Evolutionary conservation across 495 filamentous ascomycete genomes (phyloP).

Genomic region (Sordaria brevicollis): DNA sequence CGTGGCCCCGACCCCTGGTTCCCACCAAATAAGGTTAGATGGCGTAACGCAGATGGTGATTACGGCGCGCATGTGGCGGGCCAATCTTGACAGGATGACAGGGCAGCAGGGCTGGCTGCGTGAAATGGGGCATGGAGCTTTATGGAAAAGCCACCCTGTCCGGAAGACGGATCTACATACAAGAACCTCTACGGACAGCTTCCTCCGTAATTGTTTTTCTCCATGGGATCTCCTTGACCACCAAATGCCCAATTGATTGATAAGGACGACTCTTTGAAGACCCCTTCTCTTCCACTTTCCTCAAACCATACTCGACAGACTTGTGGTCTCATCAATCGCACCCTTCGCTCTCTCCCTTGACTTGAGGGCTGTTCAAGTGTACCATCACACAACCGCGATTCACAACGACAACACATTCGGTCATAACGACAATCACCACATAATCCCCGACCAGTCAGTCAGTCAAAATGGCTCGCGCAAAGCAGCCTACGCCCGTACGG

Average conservation of each 20-base stretch:
- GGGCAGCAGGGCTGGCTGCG: background rate
- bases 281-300: background rate
- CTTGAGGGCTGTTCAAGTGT: background rate
- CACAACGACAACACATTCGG: background rate
- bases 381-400: background rate
- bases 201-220: background rate
- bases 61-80: background rate
- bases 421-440: background rate
- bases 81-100: background rate
- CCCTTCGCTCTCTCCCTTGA: background rate
- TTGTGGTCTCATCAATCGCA: background rate
- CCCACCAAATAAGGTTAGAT: background rate
- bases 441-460: too few relatives aligned
- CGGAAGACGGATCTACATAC: background rate
- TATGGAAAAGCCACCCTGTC: background rate
- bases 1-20: background rate
- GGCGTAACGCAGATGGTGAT: background rate
- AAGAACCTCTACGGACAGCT: background rate
- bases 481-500: conserved; percentile 57
- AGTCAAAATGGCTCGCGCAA: conserved; percentile 63
- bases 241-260: conserved; percentile 1
- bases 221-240: background rate
- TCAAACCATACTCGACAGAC: background rate
- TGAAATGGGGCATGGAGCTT: background rate
- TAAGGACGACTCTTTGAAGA: background rate